Base-by-base conservation (phyloP, 1,139 yeast genomes). In the Wickerhamiella infanticola region DNA sequence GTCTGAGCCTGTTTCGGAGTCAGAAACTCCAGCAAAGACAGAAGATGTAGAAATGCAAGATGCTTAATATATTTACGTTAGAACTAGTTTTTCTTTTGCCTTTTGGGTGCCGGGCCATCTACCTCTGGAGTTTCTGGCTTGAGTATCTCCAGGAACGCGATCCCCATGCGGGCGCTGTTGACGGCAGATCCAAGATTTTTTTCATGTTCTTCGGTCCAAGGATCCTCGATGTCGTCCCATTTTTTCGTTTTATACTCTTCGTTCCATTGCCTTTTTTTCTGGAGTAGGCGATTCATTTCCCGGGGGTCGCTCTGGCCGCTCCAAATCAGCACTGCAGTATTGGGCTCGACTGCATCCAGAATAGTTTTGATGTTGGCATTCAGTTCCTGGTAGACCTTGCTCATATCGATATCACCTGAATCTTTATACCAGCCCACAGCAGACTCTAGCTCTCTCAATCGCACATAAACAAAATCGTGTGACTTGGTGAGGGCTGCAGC, bases 281-380 rank as follows among this genome's bases (percentile, higher is more conserved):
- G 58, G 50, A 73, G 75, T 42, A 84, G 63, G 42, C 65, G 60
- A 13, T 62, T 58, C 74, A 79, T 70, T 41, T 68, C 72, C 23
- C 68, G 58, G 3, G 80, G 76, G 53, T 77, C 74, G 2, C 88
- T 86, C 47, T 73, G 67, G 1, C 81, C 83, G 0, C 85, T 70
- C 55, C 75, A 67, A 1, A 86, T 59, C 0, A 85, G 63, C 35
- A 88, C 56, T 26, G 79, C 63, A 0, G 94, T 72, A 42, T 77
- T 70, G 1, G 65, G 62, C 0, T 94, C 86, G 24, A 81, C 57
- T 2, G 59, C 51, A 0, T 67, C 63, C 55, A 80, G 77, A 3
- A 88, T 63, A 38, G 60, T 59, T 8, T 61, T 53, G 13, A 88
- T 55, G 40, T 80, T 63, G 2, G 55, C 51, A 53, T 74, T 72